These are phyloP conservation scores for Termitomyces sp. DNA, from an alignment of 768 basidiomycete genomes.

Conservation along the genomic window DNA sequence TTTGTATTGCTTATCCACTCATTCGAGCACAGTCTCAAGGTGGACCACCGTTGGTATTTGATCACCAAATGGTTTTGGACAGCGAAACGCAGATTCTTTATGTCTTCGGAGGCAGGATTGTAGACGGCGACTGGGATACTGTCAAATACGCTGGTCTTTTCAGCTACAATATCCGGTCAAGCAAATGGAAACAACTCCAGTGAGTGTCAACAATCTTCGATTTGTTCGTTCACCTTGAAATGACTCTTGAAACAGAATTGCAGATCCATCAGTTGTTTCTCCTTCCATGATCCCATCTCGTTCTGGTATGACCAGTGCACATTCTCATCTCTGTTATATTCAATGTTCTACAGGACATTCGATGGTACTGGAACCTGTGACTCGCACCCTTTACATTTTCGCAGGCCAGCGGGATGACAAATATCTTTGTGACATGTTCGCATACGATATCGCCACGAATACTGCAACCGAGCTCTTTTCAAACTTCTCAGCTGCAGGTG, in stretches of 20 bases:
- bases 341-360: constrained; percentile 54
- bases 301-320: constrained; percentile 39
- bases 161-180: constrained; percentile 61
- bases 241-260: constrained; percentile 13
- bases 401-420: constrained; percentile 68
- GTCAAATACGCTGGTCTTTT: constrained; percentile 70
- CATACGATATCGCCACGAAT: constrained; percentile 59
- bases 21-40: constrained; percentile 43
- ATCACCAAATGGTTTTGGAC: constrained; percentile 82
- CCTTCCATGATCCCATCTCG: constrained; percentile 52
- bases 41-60: constrained; percentile 72
- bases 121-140: constrained; percentile 59
- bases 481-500: constrained; percentile 57
- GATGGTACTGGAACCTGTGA: constrained; percentile 68
- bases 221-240: neutral
- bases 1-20: neutral
- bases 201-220: constrained; percentile 28
- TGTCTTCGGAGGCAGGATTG: constrained; percentile 71
- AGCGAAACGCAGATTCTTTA: constrained; percentile 67
- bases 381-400: constrained; percentile 64
- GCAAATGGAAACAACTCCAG: constrained; percentile 69
- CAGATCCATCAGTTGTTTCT: constrained; percentile 24
- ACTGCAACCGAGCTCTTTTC: constrained; percentile 58
- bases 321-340: neutral
- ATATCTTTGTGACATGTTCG: constrained; percentile 74